Evolutionary conservation across 1,284 basidiomycete species (phyloP).

Genomic region (Heterobasidion occidentale): DNA sequence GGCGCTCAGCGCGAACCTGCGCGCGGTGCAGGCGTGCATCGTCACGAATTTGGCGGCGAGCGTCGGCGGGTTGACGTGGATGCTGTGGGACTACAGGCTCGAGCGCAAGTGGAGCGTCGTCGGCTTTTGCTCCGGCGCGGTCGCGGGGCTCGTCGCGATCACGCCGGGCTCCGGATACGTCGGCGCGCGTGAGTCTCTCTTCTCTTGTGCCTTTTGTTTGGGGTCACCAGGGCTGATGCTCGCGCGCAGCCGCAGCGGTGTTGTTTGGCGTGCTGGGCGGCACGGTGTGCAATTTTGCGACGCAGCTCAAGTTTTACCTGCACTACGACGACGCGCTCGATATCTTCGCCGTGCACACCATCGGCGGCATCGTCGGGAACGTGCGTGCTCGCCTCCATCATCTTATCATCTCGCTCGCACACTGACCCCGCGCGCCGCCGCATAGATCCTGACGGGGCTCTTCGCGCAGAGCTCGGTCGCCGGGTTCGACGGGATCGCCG

Average conservation of each 20-base stretch:
- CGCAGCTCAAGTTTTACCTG: conserved; percentile 82
- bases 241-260: conserved; percentile 58
- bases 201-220: not conserved
- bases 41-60: conserved; percentile 89
- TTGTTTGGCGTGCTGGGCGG: conserved; percentile 84
- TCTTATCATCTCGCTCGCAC: not conserved
- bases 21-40: conserved; percentile 85
- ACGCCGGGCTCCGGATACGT: conserved; percentile 91
- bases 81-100: conserved; percentile 90
- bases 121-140: conserved; percentile 94
- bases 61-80: conserved; percentile 90
- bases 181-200: conserved; percentile 52
- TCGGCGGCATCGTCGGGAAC: conserved; percentile 88
- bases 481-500: conserved; percentile 70
- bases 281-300: conserved; percentile 87
- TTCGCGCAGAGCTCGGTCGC: conserved; percentile 88
- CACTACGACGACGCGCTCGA: conserved; percentile 78
- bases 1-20: conserved; percentile 79
- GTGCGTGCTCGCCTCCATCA: no score
- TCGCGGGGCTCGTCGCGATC: conserved; percentile 86
- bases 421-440: conserved; percentile 18
- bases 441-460: conserved; percentile 71
- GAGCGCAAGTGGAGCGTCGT: conserved; percentile 92
- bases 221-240: conserved; percentile 2
- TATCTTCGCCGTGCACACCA: conserved; percentile 85